Percentiles rank a stretch among this genome's conserved stretches.
Evolutionary conservation across 495 filamentous ascomycete genomes (phyloP).

Genomic region (Usnea hakonensis): DNA sequence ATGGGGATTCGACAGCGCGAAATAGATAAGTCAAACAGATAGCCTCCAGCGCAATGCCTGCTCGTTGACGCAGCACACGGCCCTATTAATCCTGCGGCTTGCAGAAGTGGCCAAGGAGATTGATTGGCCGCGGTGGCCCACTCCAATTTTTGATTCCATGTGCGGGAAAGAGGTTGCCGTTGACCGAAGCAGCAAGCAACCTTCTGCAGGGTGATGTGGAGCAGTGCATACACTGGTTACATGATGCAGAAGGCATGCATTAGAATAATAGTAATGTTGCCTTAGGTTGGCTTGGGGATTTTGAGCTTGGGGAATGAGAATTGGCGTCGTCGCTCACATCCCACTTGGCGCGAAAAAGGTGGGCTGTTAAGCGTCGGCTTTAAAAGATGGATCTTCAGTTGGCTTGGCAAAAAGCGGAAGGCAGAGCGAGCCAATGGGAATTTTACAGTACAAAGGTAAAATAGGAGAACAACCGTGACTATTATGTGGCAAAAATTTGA

Average conservation of each 20-base stretch:
- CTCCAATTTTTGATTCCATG: constrained; percentile 6
- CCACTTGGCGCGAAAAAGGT: constrained; percentile 7
- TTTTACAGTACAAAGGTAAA: not conserved
- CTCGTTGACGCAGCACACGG: not conserved
- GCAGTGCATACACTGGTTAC: not conserved
- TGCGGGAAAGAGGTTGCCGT: not conserved
- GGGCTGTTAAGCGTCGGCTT: not conserved
- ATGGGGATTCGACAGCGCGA: not conserved
- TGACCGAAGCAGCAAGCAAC: constrained; percentile 1
- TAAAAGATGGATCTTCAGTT: not conserved
- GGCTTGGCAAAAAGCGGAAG: not conserved
- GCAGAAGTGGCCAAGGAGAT: not conserved
- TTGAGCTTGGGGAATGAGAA: too few species aligned
- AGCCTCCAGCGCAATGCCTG: not conserved
- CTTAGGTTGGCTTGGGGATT: not conserved
- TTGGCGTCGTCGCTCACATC: not conserved
- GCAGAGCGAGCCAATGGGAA: not conserved
- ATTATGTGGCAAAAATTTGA: too few species aligned
- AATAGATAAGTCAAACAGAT: not conserved
- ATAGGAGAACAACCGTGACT: too few species aligned
- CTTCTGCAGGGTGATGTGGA: constrained; percentile 5
- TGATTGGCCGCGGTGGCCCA: not conserved
- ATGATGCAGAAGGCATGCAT: too few species aligned
- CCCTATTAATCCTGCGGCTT: not conserved
- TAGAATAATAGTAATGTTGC: too few species aligned